Base-by-base conservation (phyloP, 176 grass and related monocot genomes). In the Areca catechu region DNA sequence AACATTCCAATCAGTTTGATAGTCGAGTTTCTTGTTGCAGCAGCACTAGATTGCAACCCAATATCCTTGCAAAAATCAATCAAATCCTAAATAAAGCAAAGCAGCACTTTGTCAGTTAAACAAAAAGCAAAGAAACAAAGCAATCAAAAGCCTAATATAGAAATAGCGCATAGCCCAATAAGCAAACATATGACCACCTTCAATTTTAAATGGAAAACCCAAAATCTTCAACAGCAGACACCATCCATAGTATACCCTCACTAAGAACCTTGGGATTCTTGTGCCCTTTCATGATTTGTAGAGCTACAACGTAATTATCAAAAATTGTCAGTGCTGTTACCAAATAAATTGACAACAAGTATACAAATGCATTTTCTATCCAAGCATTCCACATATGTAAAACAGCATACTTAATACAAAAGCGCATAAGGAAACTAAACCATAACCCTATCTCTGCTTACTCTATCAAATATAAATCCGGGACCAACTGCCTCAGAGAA, bases 231-330 rank as follows among this genome's bases (percentile, higher is more conserved):
- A 92, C 81, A 30, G 93, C 87, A 75, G 93, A 92, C 24, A 98
- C 88, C 88, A 98, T 98, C 93, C 93, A 98, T 60, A 88, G 53
- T 68, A 98, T 73, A 62, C 93, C 93, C 70, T 98, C 93, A 50
- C 78, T 98, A 53, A 90, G 86, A 55, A 98, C 93, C 70, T 98
- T 98, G 7, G 93, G 93, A 63, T 98, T 98, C 70, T 98, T 98
- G 66, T 98, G 93, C 62, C 85, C 93, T 77, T 89, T 98, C 93
- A 98, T 85, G 70, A 98, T 98, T 98, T 98, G 79, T 92, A 97
- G 22, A 97, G 64, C 93, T 97, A 78, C 16, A 84, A 57, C 47
- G 58, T 66, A 20, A 66, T 53, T 28, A 25, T n/a, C 24, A 27
- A 56, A 49, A 69, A 54, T 74, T 84, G 65, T 72, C 24, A 53